These are phyloP conservation scores for Chalaropsis thielavioides DNA, from an alignment of 2,329 filamentous ascomycete genomes.

Conservation along the genomic window DNA sequence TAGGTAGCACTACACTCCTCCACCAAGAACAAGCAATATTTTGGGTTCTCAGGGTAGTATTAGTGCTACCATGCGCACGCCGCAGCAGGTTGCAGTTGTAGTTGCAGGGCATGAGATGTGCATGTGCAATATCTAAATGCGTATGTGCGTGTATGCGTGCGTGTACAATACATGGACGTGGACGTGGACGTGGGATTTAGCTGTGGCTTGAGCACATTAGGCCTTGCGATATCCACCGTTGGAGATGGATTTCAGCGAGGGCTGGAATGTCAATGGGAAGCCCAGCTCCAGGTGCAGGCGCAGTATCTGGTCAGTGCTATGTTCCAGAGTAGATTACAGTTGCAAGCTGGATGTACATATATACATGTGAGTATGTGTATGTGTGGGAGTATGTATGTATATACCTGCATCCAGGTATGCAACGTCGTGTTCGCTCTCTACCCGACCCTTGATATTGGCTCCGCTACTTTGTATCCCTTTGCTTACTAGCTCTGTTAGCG, in stretches of 20 bases:
- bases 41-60: background rate
- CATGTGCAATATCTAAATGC: background rate
- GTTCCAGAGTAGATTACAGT: slow-evolving; percentile 5
- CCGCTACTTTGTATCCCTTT: background rate
- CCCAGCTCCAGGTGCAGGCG: background rate
- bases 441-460: background rate
- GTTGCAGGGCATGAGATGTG: background rate
- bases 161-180: background rate
- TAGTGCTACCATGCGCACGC: background rate
- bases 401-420: no score
- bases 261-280: background rate
- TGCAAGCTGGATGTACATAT: background rate
- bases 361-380: no score
- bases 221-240: no score
- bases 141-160: background rate
- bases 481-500: background rate
- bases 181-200: background rate
- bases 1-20: background rate
- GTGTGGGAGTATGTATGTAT: no score
- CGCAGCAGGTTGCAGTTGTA: background rate
- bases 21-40: background rate
- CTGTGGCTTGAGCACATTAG: background rate
- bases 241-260: background rate
- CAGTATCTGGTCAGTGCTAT: background rate
- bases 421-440: no score